A percentile compares a stretch with the other conserved stretches of the same genome.
These are phyloP conservation scores for Kodamaea restingae DNA, from an alignment of 805 yeast species.

Conservation along the genomic window DNA sequence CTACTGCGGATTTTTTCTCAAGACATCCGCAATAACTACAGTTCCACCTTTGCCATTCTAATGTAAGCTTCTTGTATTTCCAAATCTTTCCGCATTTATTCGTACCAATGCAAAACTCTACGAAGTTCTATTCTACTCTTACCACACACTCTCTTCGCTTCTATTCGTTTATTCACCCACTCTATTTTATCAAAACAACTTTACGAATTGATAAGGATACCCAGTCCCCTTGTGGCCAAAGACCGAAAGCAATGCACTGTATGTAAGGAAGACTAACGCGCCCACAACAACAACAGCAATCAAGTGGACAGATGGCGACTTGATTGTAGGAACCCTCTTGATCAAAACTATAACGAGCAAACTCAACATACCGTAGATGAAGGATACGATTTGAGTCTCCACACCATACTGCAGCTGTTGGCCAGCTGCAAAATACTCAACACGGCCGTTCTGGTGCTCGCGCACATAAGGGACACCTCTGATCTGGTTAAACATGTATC, in stretches of 20 bases:
- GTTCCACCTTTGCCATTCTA: too few relatives aligned
- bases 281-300: conserved; percentile 45
- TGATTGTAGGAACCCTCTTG: conserved; percentile 49
- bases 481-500: conserved; percentile 91
- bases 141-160: too few relatives aligned
- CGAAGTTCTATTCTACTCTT: too few relatives aligned
- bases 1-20: too few relatives aligned
- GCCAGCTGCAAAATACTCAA: conserved; percentile 45
- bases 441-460: conserved; percentile 34
- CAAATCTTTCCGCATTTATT: too few relatives aligned
- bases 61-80: too few relatives aligned
- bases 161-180: background rate
- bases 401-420: conserved; percentile 78
- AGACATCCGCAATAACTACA: too few relatives aligned
- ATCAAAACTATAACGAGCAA: conserved; percentile 56
- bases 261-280: conserved; percentile 48
- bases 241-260: conserved; percentile 59
- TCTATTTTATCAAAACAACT: conserved; percentile 7
- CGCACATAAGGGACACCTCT: conserved; percentile 66
- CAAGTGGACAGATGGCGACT: conserved; percentile 44
- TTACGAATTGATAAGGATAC: conserved; percentile 67
- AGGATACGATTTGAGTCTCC: conserved; percentile 83
- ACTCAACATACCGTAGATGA: conserved; percentile 67
- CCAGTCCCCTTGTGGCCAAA: conserved; percentile 69
- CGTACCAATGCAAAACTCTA: too few relatives aligned